Evolutionary conservation across 352 stramenopile species (phyloP), one percentile per base, ranked within the genome.

Genomic region (Phytophthora podocarpi): DNA sequence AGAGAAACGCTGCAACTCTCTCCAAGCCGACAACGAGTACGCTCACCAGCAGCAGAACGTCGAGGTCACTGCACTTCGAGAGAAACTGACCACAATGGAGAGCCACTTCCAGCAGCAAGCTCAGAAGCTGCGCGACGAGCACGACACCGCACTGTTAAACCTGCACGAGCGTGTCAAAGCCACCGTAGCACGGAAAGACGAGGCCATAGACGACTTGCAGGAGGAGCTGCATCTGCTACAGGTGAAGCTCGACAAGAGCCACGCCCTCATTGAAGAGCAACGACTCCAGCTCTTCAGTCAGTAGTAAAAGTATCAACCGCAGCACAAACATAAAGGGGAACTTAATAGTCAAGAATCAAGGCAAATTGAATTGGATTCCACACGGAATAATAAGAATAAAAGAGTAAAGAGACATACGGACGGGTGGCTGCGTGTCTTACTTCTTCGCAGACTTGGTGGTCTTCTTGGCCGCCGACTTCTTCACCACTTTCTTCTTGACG

Each of bases 231-330:
- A 90, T 63, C 35, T 92, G 43, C 43, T 84, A n/a, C 76, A 89
- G n/a, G 82, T 81, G 3, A 85, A 91, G 53, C 69, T 94, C 1
- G 74, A 90, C 16, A 92, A 90, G 55, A 90, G 81, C 45, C 71
- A 87, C 28, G 75, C 77, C 18, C 72, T 93, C 16, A 89, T 93
- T 18, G 78, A 90, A 28, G 81, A 92, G 26, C 85, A 94, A 58
- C 75, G 85, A 4, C 32, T 75, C 35, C 85, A 92, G 50, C 67
- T 92, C 47, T 93, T 89, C 48, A 74, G 70, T 20, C 24, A 72
- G 27, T 70, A 62, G 30, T 26, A 51, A 41, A 59, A 59, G 32
- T 36, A 49, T 30, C 21, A n/a, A n/a, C n/a, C n/a, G n/a, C n/a
- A n/a, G n/a, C 45, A n/a, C 13, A 13, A 7, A 13, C 28, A 4